Base-by-base conservation (phyloP, 768 basidiomycete genomes). In the Suillus brevipes region DNA sequence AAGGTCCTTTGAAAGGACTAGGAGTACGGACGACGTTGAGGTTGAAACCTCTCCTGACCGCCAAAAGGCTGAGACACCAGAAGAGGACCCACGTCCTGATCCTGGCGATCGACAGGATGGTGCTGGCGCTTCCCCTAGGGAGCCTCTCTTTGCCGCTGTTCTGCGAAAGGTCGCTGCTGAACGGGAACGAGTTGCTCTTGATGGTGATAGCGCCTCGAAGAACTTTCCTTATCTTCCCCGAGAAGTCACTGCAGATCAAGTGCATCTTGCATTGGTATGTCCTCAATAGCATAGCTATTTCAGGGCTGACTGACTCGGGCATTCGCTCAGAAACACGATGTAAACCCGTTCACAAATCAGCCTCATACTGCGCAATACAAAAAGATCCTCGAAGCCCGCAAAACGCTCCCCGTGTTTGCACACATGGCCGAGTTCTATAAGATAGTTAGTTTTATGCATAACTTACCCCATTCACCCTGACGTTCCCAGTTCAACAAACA, bases 341-440 rank as follows among this genome's bases (percentile, higher is more conserved):
- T 90, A 47, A 98, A 99, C 72, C 91, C 97, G 1, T 99, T 98
- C 80, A 97, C 92, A 6, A 90, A 90, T 64, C 77, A 74, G 65
- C 91, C 93, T 0, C 90, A 89, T 74, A 86, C 93, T 0, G 73
- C 85, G 4, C 85, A 89, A 67, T 99, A 97, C 81, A 87, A 81
- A 77, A 94, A 92, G 79, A 96, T 99, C 64, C 76, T 99, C 28
- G 89, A 89, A 71, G 78, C 83, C 13, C 87, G 97, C 64, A 94
- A 89, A 81, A 92, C 92, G 73, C 82, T 99, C 25, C 97, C 97
- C 0, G 96, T 99, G 0, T 97, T 84, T 70, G 78, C 88, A 3
- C 93, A 97, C 78, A 97, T 98, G 95, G 85, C 89, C 64, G 92
- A 96, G 55, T 99, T 99, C 76, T 87, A 89, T 72, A 84, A 90